These are phyloP conservation scores for Stagonosporopsis cucurbitacearum DNA, from an alignment of 2,329 filamentous ascomycete genomes.

Conservation along the genomic window DNA sequence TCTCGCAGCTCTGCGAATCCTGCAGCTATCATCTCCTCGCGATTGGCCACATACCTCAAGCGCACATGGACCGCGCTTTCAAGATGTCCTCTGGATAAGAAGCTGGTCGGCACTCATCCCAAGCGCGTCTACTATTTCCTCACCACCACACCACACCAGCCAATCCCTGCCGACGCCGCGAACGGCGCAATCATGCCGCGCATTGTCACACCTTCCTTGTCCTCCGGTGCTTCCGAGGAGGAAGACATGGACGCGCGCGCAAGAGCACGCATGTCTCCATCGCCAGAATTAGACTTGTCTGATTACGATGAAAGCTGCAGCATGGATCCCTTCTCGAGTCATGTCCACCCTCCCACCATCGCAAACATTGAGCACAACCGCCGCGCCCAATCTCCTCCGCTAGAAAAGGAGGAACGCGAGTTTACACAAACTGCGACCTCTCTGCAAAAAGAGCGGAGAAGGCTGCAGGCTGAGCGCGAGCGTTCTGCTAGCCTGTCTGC, in stretches of 20 bases:
- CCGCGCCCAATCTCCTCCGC: slow-evolving; percentile 81
- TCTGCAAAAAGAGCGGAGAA: slow-evolving; percentile 67
- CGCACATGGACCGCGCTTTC: slow-evolving; percentile 77
- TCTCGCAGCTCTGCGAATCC: slow-evolving; percentile 85
- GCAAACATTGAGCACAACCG: slow-evolving; percentile 63
- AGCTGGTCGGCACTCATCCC: slow-evolving; percentile 89
- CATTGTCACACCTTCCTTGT: slow-evolving; percentile 84
- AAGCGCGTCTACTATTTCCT: slow-evolving; percentile 97
- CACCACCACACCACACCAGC: slow-evolving; percentile 83
- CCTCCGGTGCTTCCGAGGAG: slow-evolving; percentile 77
- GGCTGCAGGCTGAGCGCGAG: slow-evolving; percentile 48
- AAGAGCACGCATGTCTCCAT: slow-evolving; percentile 77
- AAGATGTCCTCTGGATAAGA: slow-evolving; percentile 89
- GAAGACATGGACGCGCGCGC: slow-evolving; percentile 65
- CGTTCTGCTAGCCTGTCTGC: slow-evolving; percentile 50
- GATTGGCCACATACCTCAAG: slow-evolving; percentile 87
- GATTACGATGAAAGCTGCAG: slow-evolving; percentile 76
- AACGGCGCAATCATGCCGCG: slow-evolving; percentile 58
- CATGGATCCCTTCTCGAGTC: slow-evolving; percentile 64
- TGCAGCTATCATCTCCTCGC: slow-evolving; percentile 91
- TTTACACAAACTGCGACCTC: slow-evolving; percentile 95
- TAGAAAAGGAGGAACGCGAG: slow-evolving; percentile 94
- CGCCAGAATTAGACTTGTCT: slow-evolving; percentile 90
- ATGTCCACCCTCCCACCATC: slow-evolving; percentile 50
- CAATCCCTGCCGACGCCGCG: slow-evolving; percentile 72